phyloP scores from a whole-genome alignment of 1,139 yeast genomes.

The Candida sp. region DNA sequence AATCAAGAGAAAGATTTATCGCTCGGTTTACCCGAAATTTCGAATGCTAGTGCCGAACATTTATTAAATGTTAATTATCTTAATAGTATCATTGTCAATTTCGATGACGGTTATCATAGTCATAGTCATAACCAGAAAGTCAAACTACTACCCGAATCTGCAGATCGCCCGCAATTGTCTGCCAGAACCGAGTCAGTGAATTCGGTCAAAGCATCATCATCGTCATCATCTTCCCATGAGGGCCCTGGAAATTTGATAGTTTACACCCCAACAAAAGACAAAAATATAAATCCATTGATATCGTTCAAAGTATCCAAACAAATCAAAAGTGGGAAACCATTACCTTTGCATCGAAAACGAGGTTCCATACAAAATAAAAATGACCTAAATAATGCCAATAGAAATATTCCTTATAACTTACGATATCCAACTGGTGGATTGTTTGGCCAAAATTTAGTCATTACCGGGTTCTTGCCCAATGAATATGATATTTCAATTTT shows the following conservation, averaged over 20 bases:
- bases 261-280: slow-evolving; percentile 27
- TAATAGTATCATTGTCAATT: slow-evolving; percentile 31
- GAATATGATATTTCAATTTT: slow-evolving; percentile 56
- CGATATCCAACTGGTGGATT: slow-evolving; percentile 56
- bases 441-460: slow-evolving; percentile 61
- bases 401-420: slow-evolving; percentile 38
- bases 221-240: slow-evolving; percentile 3
- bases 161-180: background rate
- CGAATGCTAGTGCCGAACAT: slow-evolving; percentile 16
- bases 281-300: slow-evolving; percentile 30
- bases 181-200: background rate
- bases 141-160: background rate
- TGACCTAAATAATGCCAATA: slow-evolving; percentile 3
- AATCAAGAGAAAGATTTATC: slow-evolving; percentile 7
- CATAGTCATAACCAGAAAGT: slow-evolving; percentile 7
- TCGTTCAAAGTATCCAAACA: slow-evolving; percentile 33
- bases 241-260: slow-evolving; percentile 30
- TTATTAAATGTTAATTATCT: slow-evolving; percentile 28
- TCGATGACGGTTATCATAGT: slow-evolving; percentile 26
- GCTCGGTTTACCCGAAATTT: slow-evolving; percentile 14
- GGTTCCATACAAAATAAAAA: background rate
- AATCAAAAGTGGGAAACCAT: slow-evolving; percentile 28
- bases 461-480: slow-evolving; percentile 54
- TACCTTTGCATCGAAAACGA: slow-evolving; percentile 22
- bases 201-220: background rate